These are phyloP conservation scores for Erodium moschatum DNA, from an alignment of 441 rosid genomes.

Conservation along the genomic window DNA sequence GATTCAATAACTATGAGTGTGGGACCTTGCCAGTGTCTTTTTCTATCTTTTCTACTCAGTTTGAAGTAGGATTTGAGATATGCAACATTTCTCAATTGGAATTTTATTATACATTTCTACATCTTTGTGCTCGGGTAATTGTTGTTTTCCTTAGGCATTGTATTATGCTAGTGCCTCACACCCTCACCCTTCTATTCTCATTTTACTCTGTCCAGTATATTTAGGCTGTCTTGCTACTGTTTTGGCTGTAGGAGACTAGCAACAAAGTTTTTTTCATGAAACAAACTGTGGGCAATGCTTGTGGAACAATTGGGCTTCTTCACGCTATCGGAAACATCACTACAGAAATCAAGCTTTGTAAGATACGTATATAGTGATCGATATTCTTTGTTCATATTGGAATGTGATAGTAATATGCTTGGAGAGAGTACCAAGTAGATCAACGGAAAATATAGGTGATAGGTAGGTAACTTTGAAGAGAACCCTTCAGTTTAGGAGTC, in stretches of 20 bases:
- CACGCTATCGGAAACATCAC: slow-evolving; percentile 83
- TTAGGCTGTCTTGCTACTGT: not conserved
- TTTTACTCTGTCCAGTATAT: not conserved
- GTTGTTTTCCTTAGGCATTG: not conserved
- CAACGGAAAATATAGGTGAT: not conserved
- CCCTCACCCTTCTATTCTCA: not conserved
- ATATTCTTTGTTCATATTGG: not conserved
- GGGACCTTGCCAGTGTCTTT: not conserved
- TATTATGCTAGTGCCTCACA: not conserved
- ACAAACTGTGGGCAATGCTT: slow-evolving; percentile 96
- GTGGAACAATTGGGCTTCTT: slow-evolving; percentile 96
- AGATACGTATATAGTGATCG: slow-evolving; percentile 22
- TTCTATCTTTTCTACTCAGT: not conserved
- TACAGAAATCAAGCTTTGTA: slow-evolving; percentile 62
- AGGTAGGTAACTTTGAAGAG: not conserved
- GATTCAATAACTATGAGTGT: not conserved
- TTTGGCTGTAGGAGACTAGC: slow-evolving; percentile 40
- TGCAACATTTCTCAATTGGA: not conserved
- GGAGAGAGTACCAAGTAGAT: not conserved
- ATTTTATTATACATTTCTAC: not conserved
- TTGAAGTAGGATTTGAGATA: not conserved
- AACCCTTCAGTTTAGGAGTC: not conserved
- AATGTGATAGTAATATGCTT: not conserved
- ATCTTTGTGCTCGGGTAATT: not conserved
- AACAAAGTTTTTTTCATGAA: slow-evolving; percentile 72